A percentile compares a stretch with the other conserved stretches of the same genome.
Conservation (phyloP, 495 filamentous ascomycete genomes). For the Xylaria sp. region DNA sequence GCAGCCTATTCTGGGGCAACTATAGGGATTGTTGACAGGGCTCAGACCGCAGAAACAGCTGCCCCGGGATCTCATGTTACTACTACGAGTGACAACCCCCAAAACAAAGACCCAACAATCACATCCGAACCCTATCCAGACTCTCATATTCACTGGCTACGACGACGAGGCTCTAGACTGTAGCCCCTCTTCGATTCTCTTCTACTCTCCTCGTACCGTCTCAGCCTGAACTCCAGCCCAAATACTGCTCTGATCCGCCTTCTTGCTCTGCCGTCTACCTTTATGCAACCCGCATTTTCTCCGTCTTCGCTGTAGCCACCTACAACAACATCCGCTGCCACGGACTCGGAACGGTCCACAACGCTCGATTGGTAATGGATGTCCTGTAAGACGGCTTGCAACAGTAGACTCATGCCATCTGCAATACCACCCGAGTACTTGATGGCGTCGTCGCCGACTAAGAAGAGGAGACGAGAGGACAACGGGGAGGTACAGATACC, state of each 20-base stretch:
- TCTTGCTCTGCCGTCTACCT: not conserved
- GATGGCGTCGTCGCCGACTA: conserved; percentile 38
- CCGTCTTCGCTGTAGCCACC: conserved; percentile 4
- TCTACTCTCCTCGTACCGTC: not conserved
- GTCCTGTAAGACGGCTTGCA: conserved; percentile 6
- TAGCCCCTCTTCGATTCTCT: not conserved
- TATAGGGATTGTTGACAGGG: not conserved
- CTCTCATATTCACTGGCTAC: not conserved
- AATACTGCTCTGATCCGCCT: not conserved
- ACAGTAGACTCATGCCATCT: conserved; percentile 37
- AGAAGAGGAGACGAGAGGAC: conserved; percentile 54
- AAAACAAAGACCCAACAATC: conserved; percentile 2
- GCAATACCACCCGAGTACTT: conserved; percentile 28
- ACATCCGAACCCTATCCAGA: not conserved
- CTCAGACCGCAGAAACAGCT: not conserved
- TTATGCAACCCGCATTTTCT: not conserved
- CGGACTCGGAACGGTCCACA: not conserved
- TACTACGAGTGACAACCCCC: not conserved
- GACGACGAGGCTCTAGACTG: not conserved
- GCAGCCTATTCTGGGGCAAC: no score
- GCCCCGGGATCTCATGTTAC: not conserved
- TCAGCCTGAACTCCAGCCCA: not conserved
- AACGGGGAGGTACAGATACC: conserved; percentile 37
- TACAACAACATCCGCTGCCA: not conserved
- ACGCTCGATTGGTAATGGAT: conserved; percentile 4